A percentile compares a stretch with the other conserved stretches of the same genome.
These are phyloP conservation scores for Mycena chlorophos DNA, from an alignment of 768 basidiomycete genomes.

Conservation along the genomic window DNA sequence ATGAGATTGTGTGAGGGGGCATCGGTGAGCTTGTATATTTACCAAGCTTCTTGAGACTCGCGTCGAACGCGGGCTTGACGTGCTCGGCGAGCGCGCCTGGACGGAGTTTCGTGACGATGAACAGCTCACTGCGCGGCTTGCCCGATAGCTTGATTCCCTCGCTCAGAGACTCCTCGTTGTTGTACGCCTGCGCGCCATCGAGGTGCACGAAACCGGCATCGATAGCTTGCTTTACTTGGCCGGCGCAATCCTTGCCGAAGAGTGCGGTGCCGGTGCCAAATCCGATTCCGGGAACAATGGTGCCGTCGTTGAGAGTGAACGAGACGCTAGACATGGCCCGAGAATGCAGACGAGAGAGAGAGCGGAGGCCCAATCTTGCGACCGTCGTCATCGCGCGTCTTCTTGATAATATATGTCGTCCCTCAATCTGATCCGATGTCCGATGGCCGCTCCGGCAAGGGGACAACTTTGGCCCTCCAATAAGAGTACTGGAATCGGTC, in stretches of 20 bases:
- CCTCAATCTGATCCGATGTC: no score
- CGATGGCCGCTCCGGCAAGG: no score
- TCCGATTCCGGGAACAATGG: constrained; percentile 53
- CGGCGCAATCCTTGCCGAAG: constrained; percentile 43
- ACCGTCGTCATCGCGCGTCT: no score
- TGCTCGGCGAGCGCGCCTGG: constrained; percentile 36
- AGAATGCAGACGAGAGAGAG: constrained; percentile 12
- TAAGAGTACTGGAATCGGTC: no score
- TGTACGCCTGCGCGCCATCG: constrained; percentile 63
- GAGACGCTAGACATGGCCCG: constrained; percentile 33
- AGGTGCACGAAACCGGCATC: constrained; percentile 59
- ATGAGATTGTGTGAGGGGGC: no score
- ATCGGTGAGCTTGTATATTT: not conserved
- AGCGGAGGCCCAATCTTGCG: no score
- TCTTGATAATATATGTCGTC: no score
- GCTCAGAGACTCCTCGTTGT: constrained; percentile 56
- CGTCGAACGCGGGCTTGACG: constrained; percentile 49
- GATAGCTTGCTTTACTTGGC: constrained; percentile 47
- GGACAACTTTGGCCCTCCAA: no score
- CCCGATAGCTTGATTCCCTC: constrained; percentile 50
- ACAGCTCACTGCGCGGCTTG: constrained; percentile 55
- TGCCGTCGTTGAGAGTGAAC: constrained; percentile 53
- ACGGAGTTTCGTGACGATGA: constrained; percentile 60
- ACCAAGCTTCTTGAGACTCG: constrained; percentile 47
- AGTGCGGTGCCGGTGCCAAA: constrained; percentile 65